phyloP scores from a whole-genome alignment of 768 basidiomycete species.

The Leucogyrophana mollusca region DNA sequence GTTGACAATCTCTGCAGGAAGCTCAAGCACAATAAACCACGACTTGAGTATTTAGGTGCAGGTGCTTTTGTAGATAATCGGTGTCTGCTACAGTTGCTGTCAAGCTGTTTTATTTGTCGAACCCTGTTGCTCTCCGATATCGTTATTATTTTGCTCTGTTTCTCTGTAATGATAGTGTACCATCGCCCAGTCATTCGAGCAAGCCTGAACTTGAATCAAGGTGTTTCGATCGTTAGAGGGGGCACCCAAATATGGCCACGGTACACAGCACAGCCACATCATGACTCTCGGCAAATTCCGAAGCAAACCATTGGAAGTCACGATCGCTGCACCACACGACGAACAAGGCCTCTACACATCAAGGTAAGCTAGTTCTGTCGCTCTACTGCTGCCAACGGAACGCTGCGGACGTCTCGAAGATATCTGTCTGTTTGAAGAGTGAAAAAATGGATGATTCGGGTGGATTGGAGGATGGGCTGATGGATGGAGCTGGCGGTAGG shows the following conservation, averaged over 20 bases:
- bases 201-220: too few relatives aligned
- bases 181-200: too few relatives aligned
- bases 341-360: conserved; percentile 25
- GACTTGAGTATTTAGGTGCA: not conserved
- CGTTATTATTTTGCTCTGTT: too few relatives aligned
- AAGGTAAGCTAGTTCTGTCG: conserved; percentile 21
- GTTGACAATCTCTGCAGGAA: conserved; percentile 32
- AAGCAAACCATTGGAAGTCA: too few relatives aligned
- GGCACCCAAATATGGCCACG: too few relatives aligned
- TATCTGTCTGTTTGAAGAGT: too few relatives aligned
- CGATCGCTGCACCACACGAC: conserved; percentile 12
- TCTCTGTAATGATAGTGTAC: too few relatives aligned
- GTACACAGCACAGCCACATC: conserved; percentile 23
- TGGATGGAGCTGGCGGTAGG: too few relatives aligned
- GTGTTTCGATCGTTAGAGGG: too few relatives aligned
- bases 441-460: not conserved
- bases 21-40: conserved; percentile 42
- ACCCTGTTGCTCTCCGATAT: too few relatives aligned
- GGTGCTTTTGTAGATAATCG: conserved; percentile 1
- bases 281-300: conserved; percentile 22
- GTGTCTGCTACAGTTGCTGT: not conserved
- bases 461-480: not conserved
- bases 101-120: conserved; percentile 1
- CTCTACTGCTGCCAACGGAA: too few relatives aligned
- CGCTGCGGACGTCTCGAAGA: too few relatives aligned